These are phyloP conservation scores for Eucalyptus microcorys DNA, from an alignment of 345 rosid genomes.

Conservation along the genomic window DNA sequence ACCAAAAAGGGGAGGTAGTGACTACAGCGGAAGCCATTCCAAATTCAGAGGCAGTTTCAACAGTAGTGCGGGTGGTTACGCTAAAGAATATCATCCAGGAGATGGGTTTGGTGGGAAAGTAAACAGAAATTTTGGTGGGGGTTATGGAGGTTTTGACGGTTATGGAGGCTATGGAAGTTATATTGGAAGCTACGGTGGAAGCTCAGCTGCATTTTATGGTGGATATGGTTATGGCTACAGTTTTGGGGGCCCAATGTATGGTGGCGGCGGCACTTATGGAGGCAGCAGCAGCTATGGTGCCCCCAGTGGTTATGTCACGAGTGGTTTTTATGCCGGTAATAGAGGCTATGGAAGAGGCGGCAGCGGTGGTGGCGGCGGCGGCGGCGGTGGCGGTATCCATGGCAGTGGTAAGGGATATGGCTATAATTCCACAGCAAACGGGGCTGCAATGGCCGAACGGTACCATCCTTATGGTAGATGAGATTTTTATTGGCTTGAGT, in stretches of 20 bases:
- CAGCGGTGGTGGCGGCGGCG: constrained; percentile 17
- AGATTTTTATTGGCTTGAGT: not conserved
- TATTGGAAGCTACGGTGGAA: constrained; percentile 22
- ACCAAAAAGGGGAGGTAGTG: constrained; percentile 31
- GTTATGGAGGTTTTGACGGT: constrained; percentile 25
- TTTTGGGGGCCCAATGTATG: not conserved
- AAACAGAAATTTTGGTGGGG: constrained; percentile 25
- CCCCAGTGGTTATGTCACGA: not conserved
- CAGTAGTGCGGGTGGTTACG: not conserved
- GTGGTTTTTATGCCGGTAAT: not conserved
- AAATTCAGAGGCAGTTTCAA: not conserved
- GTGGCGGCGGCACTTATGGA: not conserved
- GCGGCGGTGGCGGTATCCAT: constrained; percentile 9
- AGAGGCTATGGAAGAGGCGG: not conserved
- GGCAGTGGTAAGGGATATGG: constrained; percentile 27
- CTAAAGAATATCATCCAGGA: constrained; percentile 3
- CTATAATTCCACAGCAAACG: not conserved
- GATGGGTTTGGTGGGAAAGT: constrained; percentile 15
- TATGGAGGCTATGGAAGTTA: constrained; percentile 22
- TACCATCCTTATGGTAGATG: constrained; percentile 63
- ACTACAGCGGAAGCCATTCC: not conserved
- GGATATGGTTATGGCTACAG: not conserved
- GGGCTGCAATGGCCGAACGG: constrained; percentile 32
- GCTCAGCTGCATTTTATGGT: not conserved
- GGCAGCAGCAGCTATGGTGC: not conserved